Evolutionary conservation across 2,329 filamentous ascomycete genomes (phyloP).

Genomic region (Macrophomina phaseolina): DNA sequence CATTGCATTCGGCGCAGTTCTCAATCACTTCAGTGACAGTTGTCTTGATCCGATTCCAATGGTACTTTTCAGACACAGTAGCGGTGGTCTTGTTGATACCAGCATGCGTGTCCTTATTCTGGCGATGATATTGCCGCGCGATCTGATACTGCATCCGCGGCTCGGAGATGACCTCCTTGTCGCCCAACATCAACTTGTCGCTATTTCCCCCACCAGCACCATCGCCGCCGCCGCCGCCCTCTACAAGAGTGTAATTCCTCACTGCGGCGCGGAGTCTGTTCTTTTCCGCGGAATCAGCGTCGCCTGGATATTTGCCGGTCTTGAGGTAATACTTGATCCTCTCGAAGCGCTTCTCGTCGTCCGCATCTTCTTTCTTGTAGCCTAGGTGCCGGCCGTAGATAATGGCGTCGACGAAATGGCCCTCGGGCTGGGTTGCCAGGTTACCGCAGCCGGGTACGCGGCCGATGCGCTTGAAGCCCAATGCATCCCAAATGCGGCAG

Average conservation of each 20-base stretch:
- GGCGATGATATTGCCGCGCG: conserved; percentile 74
- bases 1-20: conserved; percentile 89
- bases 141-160: conserved; percentile 90
- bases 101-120: conserved; percentile 61
- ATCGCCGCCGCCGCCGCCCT: conserved; percentile 39
- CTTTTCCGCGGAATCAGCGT: conserved; percentile 94
- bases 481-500: conserved; percentile 87
- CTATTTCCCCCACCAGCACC: conserved; percentile 36
- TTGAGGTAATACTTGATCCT: conserved; percentile 98
- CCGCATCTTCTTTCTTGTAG: conserved; percentile 76
- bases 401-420: conserved; percentile 56
- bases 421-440: conserved; percentile 53
- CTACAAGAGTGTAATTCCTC: conserved; percentile 86
- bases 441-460: conserved; percentile 67
- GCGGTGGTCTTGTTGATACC: conserved; percentile 99
- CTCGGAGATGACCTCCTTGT: conserved; percentile 95
- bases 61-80: conserved; percentile 89
- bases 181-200: conserved; percentile 86
- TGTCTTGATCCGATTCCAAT: conserved; percentile 98
- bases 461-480: conserved; percentile 91
- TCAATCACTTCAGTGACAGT: conserved; percentile 94
- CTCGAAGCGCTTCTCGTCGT: conserved; percentile 96
- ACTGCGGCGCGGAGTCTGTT: conserved; percentile 90
- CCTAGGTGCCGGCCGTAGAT: conserved; percentile 66
- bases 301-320: conserved; percentile 89